Evolutionary conservation across 306 rosid genomes (phyloP).

Genomic region (Cucumis sativus): Cucumber_9930_V3 NC_026655.2:20970001-20970500

Average conservation of each 20-base stretch:
- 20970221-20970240: slow-evolving; percentile 74
- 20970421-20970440: slow-evolving; percentile 30
- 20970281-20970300: slow-evolving; percentile 43
- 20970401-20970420: slow-evolving; percentile 41
- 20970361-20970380: slow-evolving; percentile 36
- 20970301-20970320: slow-evolving; percentile 36
- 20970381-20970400: slow-evolving; percentile 40
- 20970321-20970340: slow-evolving; percentile 71
- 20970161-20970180: slow-evolving; percentile 51
- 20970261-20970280: slow-evolving; percentile 53
- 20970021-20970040: neutral
- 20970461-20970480: slow-evolving; percentile 36
- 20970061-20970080: slow-evolving; percentile 36
- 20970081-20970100: slow-evolving; percentile 86
- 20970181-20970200: slow-evolving; percentile 55
- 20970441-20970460: slow-evolving; percentile 25
- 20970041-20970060: slow-evolving; percentile 12
- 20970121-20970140: slow-evolving; percentile 93
- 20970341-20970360: slow-evolving; percentile 50
- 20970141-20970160: slow-evolving; percentile 44
- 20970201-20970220: slow-evolving; percentile 35
- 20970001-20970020: slow-evolving; percentile 18
- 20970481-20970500: slow-evolving; percentile 78
- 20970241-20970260: slow-evolving; percentile 68
- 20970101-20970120: slow-evolving; percentile 51